A percentile compares a stretch with the other conserved stretches of the same genome.
Evolutionary conservation across 2,329 filamentous ascomycete species (phyloP).

Genomic region (Fusarium sp.): DNA sequence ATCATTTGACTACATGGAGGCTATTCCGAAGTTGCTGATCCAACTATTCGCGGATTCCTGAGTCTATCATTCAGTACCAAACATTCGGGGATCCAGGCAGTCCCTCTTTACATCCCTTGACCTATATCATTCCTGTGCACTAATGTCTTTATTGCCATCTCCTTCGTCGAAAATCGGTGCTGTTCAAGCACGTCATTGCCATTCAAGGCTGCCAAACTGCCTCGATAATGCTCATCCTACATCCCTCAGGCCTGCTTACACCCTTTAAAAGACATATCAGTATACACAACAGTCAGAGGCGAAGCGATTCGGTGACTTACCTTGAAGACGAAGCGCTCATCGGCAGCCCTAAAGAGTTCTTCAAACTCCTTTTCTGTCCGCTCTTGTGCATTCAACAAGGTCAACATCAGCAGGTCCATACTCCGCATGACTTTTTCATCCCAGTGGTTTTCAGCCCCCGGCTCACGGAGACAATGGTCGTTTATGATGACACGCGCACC

Average conservation of each 20-base stretch:
- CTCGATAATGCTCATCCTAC: conserved; percentile 60
- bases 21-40: background rate
- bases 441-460: conserved; percentile 53
- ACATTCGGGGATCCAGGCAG: background rate
- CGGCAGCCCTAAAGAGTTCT: conserved; percentile 55
- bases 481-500: conserved; percentile 60
- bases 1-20: accelerated
- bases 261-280: conserved; percentile 44
- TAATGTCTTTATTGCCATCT: background rate
- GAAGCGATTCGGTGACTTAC: conserved; percentile 26
- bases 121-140: background rate
- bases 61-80: background rate
- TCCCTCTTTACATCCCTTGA: background rate
- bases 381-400: conserved; percentile 62
- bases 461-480: conserved; percentile 55
- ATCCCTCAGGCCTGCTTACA: conserved; percentile 52
- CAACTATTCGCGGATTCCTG: background rate
- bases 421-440: conserved; percentile 59
- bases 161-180: background rate
- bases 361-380: conserved; percentile 58
- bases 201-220: conserved; percentile 55
- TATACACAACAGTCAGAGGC: background rate
- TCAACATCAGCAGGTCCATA: conserved; percentile 65
- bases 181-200: background rate
- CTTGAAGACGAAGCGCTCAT: conserved; percentile 56